These are phyloP conservation scores for Microbotryum lychnidis-dioicae DNA, from an alignment of 1,284 basidiomycete genomes.

Conservation along the genomic window DNA sequence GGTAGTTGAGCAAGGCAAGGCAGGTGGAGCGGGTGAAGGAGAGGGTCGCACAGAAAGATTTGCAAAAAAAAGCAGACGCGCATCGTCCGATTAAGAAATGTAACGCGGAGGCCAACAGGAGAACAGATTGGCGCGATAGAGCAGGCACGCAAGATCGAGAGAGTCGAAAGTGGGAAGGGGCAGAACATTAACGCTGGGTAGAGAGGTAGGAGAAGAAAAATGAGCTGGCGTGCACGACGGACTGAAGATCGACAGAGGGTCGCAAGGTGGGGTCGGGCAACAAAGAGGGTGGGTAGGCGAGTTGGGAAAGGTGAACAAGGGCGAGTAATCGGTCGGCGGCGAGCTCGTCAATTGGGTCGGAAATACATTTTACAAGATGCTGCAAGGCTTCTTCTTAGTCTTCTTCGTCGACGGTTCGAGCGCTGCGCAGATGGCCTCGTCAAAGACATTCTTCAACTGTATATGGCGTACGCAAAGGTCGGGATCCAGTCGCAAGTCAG, in stretches of 20 bases:
- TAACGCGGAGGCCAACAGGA: too few species aligned
- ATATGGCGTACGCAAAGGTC: too few species aligned
- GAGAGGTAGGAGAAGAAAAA: neutral
- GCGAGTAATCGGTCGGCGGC: neutral
- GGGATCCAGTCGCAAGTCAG: neutral
- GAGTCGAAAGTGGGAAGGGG: neutral
- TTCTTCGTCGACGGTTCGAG: conserved; percentile 90
- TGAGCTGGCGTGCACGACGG: too few species aligned
- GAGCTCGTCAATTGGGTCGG: neutral
- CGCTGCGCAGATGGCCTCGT: conserved; percentile 98
- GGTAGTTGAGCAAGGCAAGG: too few species aligned
- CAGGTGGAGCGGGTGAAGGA: too few species aligned
- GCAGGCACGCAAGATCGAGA: neutral
- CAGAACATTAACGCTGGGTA: neutral
- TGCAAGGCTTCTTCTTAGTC: conserved; percentile 68
- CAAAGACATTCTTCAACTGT: conserved; percentile 93
- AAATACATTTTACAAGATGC: conserved; percentile 23
- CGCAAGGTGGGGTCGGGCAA: neutral
- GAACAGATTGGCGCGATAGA: too few species aligned
- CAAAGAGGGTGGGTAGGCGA: neutral
- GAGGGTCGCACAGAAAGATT: too few species aligned
- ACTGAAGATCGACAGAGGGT: neutral
- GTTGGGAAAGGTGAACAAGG: neutral
- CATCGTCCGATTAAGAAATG: too few species aligned
- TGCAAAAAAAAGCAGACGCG: too few species aligned